Base-by-base conservation (phyloP, 176 grass and related monocot genomes). In the Eremochloa ophiuroides region DNA sequence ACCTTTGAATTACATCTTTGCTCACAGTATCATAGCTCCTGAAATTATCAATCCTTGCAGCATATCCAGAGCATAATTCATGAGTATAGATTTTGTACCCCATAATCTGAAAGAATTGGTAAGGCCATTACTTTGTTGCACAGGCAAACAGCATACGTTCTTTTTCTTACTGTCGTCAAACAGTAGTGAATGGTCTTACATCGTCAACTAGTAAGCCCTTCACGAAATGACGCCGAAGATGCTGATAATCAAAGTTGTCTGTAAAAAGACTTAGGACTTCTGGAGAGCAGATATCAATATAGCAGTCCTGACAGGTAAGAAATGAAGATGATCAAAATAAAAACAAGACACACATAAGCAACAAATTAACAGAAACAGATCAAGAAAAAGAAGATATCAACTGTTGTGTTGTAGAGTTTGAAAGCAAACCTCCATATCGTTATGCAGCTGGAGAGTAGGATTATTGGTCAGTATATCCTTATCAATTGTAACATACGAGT, bases 171-270 rank as follows among this genome's bases (percentile, higher is more conserved):
- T 41, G 69, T 73, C 47, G 46, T 50, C 47, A 61, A 82, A 62
- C 14, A 26, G 22, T 58, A 27, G 63, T 56, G 76, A 77, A 69
- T 16, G 3, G 2, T 59, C 84, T 91, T 88, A 95, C 96, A 88
- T 99, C 96, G 16, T 99, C 96, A 83, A 95, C 83, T 66, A 95
- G 77, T 80, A 99, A 88, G 82, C 96, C 96, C 87, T 99, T 99
- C 40, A 99, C 83, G 10, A 99, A 99, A 91, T 99, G 96, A 66
- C 93, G 93, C n/a, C 96, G 93, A 75, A 99, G 93, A 86, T 99
- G 88, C 53, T 95, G 96, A 80, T 99, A 95, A 62, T 99, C 96
- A 77, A 99, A 99, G 74, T 99, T 99, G 83, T 99, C 96, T 5
- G 89, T 91, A 84, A 99, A 93, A 78, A 99, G 89, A 69, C 91